Evolutionary conservation across 2,329 filamentous ascomycete species (phyloP), one percentile per base, ranked within the genome.

Genomic region (Knoxdaviesia proteae): DNA sequence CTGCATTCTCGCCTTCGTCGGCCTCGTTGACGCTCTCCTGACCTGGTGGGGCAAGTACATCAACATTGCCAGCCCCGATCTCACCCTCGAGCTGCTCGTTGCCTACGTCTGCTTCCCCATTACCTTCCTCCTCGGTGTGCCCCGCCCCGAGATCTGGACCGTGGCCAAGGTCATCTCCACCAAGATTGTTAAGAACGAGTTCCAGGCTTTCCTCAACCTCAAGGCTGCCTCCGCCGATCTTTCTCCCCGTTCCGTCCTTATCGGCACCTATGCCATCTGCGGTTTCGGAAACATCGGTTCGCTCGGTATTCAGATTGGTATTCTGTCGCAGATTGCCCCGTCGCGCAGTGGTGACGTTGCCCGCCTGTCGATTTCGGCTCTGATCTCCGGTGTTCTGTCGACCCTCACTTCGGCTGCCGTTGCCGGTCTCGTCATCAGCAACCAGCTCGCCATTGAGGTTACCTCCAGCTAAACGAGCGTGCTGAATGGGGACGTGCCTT

Each of bases 101-200:
- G 78, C 80, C 10, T 90, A 90, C 59, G 45, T 84, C 48, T 76
- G 82, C 56, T 88, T 81, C 57, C 83, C 82, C 0, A 62, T 88
- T 37, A 71, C 83, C 1, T 88, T 84, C 65, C 58, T 92, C n/a
- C 68, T 92, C 5, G 84, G 84, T 48, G 82, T 92, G 9, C 76
- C 76, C 29, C 68, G 77, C 35, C 63, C 68, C 6, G 65, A 70
- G 41, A 60, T 93, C 1, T 69, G 82, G 44, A 74, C 72, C 42
- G 86, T 94, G 36, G 74, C 71, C 34, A 71, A 80, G 52, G 69
- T 94, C 37, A 90, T 93, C 48, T 84, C 83, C 43, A 67, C 80
- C 52, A 94, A 94, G 64, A 67, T 94, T 52, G 76, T 94, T 54
- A 77, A 78, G 54, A 92, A 90, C 63, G 83, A 90, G 60, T 90